Base-by-base conservation (phyloP, 495 filamentous ascomycete species). In the Penicillium cosmopolitanum region DNA sequence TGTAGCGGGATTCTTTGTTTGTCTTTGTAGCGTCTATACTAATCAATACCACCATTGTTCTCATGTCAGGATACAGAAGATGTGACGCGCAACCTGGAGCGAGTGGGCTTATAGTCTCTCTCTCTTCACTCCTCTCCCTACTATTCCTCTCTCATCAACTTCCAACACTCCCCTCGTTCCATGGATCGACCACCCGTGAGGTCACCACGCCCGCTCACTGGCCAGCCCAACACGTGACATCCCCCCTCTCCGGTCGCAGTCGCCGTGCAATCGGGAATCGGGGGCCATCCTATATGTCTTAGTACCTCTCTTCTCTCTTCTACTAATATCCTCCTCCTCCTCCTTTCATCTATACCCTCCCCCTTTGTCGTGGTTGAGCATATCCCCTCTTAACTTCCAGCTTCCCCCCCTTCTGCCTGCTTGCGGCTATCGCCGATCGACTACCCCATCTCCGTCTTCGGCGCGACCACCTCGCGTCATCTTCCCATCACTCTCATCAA, bases 1-100 rank as follows among this genome's bases (percentile, higher is more conserved):
- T 93, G 90, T 96, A 90, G 84, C 31, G 64, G 57, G 58, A 58
- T 50, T 56, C 60, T 65, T 65, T 56, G 50, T 64, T 59, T 65
- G 70, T 67, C 44, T 62, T 64, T 69, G 61, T 47, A 57, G 61
- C 63, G 63, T 75, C 73, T 57, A 63, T 73, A 74, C 71, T 77
- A 75, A 78, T 78, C 68, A 75, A 75, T 71, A 67, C 58, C 61
- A 67, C 61, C 60, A 57, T 57, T 51, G 46, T 48, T 48, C 7
- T 40, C 53, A 13, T 10, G 65, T 69, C 73, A 75, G 74, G 73
- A 72, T 47, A 36, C 66, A 23, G 67, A 73, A 43, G 69, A 73
- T 21, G 52, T 74, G 50, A 43, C 63, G 34, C 63, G 54, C 68
- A 71, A 72, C 55, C 38, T 73, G 56, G 57, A 57, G n/a, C 63